phyloP scores from a whole-genome alignment of 768 basidiomycete genomes.

The Podaxis mareebaensis region DNA sequence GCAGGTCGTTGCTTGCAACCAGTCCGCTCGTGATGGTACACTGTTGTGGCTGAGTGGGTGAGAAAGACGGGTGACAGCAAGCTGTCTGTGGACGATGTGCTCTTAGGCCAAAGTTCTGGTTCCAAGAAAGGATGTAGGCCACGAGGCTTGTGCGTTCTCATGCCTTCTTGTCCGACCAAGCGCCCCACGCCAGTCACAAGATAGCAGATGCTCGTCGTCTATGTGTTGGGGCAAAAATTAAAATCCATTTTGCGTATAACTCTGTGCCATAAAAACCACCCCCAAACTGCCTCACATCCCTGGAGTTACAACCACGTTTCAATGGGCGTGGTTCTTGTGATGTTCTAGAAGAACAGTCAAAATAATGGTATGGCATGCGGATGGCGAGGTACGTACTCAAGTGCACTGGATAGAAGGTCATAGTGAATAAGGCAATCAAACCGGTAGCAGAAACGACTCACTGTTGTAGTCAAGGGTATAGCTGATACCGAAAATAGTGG shows the following conservation, averaged over 20 bases:
- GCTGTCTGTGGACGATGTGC: background rate
- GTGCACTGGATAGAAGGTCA: conserved; percentile 56
- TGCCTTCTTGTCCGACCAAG: background rate
- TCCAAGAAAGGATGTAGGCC: background rate
- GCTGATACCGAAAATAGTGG: conserved; percentile 68
- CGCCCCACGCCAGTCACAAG: background rate
- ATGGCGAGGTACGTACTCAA: conserved; percentile 64
- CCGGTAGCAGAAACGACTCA: conserved; percentile 43
- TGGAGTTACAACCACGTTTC: conserved; percentile 18
- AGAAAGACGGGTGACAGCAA: background rate
- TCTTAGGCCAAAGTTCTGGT: background rate
- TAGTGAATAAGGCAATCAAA: background rate
- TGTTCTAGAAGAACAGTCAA: background rate
- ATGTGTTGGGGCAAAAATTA: background rate
- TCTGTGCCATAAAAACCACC: background rate
- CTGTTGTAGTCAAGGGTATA: conserved; percentile 92
- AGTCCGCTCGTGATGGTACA: background rate
- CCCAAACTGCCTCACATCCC: background rate
- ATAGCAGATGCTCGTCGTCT: background rate
- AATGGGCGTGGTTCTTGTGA: conserved; percentile 82
- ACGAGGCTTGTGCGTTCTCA: background rate
- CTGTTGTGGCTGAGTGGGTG: no score
- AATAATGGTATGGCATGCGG: conserved; percentile 37
- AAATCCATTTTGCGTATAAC: conserved; percentile 4
- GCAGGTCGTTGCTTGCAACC: background rate